Conservation (phyloP, 2,329 filamentous ascomycete species). For the Elsinoe perseae region DNA sequence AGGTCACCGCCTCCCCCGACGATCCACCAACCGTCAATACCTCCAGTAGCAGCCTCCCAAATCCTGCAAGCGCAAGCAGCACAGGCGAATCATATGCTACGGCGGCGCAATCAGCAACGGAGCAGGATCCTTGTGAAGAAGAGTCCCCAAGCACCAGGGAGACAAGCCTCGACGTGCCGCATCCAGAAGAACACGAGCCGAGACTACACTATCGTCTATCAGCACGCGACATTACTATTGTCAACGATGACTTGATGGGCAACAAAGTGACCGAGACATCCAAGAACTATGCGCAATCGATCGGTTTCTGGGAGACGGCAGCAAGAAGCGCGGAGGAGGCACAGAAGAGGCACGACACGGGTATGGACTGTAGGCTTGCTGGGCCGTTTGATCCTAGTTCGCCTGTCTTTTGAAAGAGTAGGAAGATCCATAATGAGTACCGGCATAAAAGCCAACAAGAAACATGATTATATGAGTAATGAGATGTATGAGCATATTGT, state of each 20-base stretch:
- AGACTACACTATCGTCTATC: background rate
- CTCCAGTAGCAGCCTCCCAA: background rate
- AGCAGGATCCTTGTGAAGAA: background rate
- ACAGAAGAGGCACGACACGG: background rate
- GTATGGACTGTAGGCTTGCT: constrained; percentile 10
- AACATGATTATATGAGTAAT: background rate
- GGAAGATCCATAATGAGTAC: background rate
- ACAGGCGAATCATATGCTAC: constrained; percentile 3
- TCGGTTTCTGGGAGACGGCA: constrained; percentile 9
- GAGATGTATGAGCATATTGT: background rate
- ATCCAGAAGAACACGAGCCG: background rate
- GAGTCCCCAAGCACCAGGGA: constrained; percentile 4
- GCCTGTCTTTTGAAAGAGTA: background rate
- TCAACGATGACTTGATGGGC: constrained; percentile 5
- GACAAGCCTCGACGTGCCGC: background rate
- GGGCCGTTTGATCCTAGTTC: constrained; percentile 10
- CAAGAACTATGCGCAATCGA: background rate
- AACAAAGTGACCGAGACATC: constrained; percentile 13
- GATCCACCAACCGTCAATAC: background rate
- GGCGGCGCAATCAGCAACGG: background rate
- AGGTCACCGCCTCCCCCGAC: background rate
- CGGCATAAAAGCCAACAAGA: background rate
- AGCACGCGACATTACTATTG: constrained; percentile 8
- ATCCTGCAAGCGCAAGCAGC: background rate
- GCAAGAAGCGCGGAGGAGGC: background rate